Evolutionary conservation across 1,139 yeast species (phyloP), one percentile per base, ranked within the genome.

Genomic region (Pichia sp.): DNA sequence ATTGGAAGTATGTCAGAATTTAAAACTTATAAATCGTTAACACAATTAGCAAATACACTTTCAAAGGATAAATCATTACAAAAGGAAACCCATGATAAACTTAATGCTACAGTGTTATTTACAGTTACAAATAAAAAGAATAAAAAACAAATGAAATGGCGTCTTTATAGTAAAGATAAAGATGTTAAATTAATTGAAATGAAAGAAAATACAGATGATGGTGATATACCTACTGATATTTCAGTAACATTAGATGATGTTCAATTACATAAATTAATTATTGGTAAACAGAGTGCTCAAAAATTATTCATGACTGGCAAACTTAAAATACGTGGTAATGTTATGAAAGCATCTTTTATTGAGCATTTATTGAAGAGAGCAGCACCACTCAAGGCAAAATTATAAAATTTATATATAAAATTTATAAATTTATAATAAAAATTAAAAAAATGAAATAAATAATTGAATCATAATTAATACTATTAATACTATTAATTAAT

Each of bases 261-360:
- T 50, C 82, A 79, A 57, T 78, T 86, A 57, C 82, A 74, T 55
- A 79, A 76, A 62, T 74, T 86, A 58, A 86, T 85, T 46, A 68
- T 71, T 51, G 94, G 94, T 56, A 82, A 84, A 70, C 81, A 87
- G 53, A 82, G 82, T 63, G 89, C 95, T 48, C 95, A 86, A 67
- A 82, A 81, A 69, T 74, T 87, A 60, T 86, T 85, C 68, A 78
- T 86, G 85, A 71, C 77, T 60, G 95, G 95, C 46, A 83, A 82
- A 66, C 75, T 86, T 66, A 86, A 86, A 74, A 82, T 86, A 55
- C 83, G 80, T 73, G 95, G 95, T 59, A 85, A 86, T 69, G 82
- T 86, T 70, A 83, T 84, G 90, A 86, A 87, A 74, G 95, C 95
- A 5, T 20, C 28, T 2, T n/a, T 20, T 3, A 23, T 33, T 6